Evolutionary conservation across 768 basidiomycete species (phyloP), one percentile per base, ranked within the genome.

Genomic region (Cubamyces lactineus): DNA sequence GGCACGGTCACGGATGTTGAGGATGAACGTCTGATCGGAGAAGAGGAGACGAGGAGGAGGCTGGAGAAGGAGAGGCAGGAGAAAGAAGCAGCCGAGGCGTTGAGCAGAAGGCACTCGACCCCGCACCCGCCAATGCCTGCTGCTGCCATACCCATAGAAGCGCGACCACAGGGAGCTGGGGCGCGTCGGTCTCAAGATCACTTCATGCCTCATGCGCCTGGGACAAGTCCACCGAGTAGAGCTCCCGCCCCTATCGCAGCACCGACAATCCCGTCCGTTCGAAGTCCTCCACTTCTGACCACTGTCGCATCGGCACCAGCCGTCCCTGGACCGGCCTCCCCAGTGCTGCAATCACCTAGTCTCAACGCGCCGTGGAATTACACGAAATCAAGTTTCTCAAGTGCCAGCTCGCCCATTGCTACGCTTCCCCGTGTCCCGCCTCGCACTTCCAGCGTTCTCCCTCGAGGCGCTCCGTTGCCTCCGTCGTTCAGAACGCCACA

Each of bases 11-110:
- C 73, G 28, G 77, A 80, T 24, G 71, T 93, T 46, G 91, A 94
- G 21, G 86, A 88, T 43, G 85, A 85, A 26, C 80, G 87, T 50
- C 75, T 94, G 43, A 75, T 86, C 57, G 82, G 86, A 38, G 87
- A 86, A 62, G 79, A 76, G 56, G 81, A 82, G 46, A 71, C 75
- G 53, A 79, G 75, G 67, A 78, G 78, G 68, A 67, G 76, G 69
- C 41, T 55, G 38, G 63, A 54, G 19, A 67, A 66, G 57, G 66
- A 64, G 54, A 57, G 53, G 56, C 71, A 70, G 23, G 70, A 67
- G 55, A 66, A 66, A 54, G 71, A 66, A 17, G 68, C 67, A 26
- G 66, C 67, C 19, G 67, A 65, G 39, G 60, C 68, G 21, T 28
- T 62, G 43, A 62, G 65, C 46, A 48, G 60, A 45, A 52, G 57